phyloP scores from a whole-genome alignment of 306 rosid genomes.

The Mimosa pudica region DNA sequence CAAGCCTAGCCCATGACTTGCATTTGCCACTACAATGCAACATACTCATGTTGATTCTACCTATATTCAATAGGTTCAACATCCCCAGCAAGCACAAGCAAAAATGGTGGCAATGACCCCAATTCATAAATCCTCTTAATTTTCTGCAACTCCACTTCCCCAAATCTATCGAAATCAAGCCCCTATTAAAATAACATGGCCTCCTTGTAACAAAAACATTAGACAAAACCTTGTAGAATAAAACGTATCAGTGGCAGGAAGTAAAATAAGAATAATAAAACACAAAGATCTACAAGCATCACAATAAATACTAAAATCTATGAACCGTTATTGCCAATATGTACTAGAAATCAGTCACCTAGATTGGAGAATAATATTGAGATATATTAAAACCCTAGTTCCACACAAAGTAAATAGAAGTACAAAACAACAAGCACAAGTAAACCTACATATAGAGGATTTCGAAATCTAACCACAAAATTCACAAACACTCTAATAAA shows the following conservation, averaged over 20 bases:
- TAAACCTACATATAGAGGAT: no score
- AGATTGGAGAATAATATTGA: no score
- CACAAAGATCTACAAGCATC: no score
- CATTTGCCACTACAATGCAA: slow-evolving; percentile 80
- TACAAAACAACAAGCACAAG: no score
- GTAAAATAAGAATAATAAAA: no score
- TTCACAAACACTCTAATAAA: no score
- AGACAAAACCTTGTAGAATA: slow-evolving; percentile 66
- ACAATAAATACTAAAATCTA: no score
- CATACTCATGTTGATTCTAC: slow-evolving; percentile 71
- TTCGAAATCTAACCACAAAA: no score
- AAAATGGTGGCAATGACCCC: slow-evolving; percentile 67
- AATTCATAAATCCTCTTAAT: slow-evolving; percentile 58
- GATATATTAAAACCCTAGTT: no score
- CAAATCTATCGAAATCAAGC: slow-evolving; percentile 68
- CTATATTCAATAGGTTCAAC: slow-evolving; percentile 61
- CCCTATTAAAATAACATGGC: slow-evolving; percentile 72
- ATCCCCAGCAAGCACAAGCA: slow-evolving; percentile 59
- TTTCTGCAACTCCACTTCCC: slow-evolving; percentile 55
- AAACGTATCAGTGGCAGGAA: slow-evolving; percentile 59
- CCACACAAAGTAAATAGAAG: no score
- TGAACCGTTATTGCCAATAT: no score
- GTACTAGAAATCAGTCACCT: no score
- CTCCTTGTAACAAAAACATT: slow-evolving; percentile 48
- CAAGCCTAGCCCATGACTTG: slow-evolving; percentile 73